A percentile compares a stretch with the other conserved stretches of the same genome.
Conservation (phyloP, 2,329 filamentous ascomycete species). For the Trichoderma sp. region DNA sequence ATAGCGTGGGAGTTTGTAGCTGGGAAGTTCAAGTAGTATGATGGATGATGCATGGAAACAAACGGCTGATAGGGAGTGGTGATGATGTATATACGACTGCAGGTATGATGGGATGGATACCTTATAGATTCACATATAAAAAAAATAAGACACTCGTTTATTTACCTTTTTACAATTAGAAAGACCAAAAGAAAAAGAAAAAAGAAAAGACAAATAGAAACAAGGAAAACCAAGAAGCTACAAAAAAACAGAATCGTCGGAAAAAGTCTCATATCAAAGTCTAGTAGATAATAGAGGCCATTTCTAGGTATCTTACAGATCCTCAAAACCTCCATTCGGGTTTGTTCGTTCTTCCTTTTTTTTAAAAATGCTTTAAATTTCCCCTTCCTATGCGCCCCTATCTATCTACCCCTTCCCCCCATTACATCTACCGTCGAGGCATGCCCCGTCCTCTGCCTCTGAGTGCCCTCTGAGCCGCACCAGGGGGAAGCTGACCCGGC, state of each 20-base stretch:
- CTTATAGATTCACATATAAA: constrained; percentile 11
- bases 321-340: constrained; percentile 27
- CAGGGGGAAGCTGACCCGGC: constrained; percentile 72
- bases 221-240: background rate
- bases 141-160: background rate
- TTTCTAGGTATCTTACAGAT: constrained; percentile 37
- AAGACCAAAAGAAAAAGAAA: background rate
- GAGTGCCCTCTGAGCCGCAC: constrained; percentile 84
- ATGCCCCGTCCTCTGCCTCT: constrained; percentile 82
- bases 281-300: constrained; percentile 24
- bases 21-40: background rate
- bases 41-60: background rate
- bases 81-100: background rate
- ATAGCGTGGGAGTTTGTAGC: background rate
- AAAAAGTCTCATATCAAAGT: constrained; percentile 2
- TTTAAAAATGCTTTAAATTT: constrained; percentile 25
- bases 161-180: background rate
- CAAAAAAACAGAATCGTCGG: background rate
- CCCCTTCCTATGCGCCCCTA: background rate
- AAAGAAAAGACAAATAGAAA: background rate
- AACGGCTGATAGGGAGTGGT: background rate
- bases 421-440: constrained; percentile 65
- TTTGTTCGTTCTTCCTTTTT: constrained; percentile 2
- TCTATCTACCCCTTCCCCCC: background rate
- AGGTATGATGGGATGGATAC: constrained; percentile 12